Conservation (phyloP, 345 rosid species). For the Hibiscus trionum region DNA sequence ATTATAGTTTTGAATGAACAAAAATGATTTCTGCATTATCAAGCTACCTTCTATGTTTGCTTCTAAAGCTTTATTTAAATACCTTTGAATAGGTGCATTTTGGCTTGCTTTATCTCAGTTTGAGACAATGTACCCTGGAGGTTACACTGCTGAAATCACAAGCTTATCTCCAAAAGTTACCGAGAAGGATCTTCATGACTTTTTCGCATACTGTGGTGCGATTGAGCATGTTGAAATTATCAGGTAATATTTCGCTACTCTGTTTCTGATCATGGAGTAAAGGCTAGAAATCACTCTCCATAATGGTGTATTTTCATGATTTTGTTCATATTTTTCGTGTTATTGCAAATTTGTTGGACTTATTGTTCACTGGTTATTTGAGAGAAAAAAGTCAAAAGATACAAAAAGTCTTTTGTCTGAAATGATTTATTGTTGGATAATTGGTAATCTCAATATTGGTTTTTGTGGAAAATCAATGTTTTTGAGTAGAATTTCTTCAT, state of each 20-base stretch:
- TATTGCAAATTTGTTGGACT: background rate
- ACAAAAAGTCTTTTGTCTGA: background rate
- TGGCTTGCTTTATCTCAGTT: background rate
- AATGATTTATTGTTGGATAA: background rate
- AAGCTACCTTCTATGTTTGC: background rate
- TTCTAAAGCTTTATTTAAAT: slow-evolving; percentile 8
- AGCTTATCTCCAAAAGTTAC: slow-evolving; percentile 64
- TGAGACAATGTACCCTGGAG: slow-evolving; percentile 49
- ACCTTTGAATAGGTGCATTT: slow-evolving; percentile 9
- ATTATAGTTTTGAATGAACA: slow-evolving; percentile 10
- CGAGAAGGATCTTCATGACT: slow-evolving; percentile 44
- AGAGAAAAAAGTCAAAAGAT: slow-evolving; percentile 10
- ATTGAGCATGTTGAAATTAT: slow-evolving; percentile 60
- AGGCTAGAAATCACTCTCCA: background rate
- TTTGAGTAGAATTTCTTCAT: background rate
- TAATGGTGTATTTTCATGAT: slow-evolving; percentile 3
- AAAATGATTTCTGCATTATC: background rate
- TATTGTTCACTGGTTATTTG: background rate
- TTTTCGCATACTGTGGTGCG: slow-evolving; percentile 60
- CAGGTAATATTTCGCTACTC: slow-evolving; percentile 34
- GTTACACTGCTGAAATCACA: slow-evolving; percentile 67
- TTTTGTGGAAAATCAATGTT: slow-evolving; percentile 1
- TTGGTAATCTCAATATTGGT: background rate
- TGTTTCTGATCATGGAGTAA: background rate
- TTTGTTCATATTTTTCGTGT: background rate